phyloP scores from a whole-genome alignment of 2,329 filamentous ascomycete genomes.

The Akanthomyces muscarius region DNA sequence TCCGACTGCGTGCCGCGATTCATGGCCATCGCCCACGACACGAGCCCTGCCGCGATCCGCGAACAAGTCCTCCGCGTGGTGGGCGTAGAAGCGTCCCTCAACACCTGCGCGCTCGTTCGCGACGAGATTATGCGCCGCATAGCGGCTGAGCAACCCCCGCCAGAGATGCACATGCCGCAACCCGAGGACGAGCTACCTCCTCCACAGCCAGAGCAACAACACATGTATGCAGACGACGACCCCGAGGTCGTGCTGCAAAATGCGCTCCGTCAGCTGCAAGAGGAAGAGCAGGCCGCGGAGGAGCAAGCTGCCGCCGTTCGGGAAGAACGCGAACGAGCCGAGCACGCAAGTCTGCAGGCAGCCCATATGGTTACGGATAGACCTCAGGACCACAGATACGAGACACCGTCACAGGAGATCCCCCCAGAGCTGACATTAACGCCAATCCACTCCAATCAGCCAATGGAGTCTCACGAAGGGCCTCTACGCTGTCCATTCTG shows the following conservation, averaged over 20 bases:
- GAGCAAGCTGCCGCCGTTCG: conserved; percentile 52
- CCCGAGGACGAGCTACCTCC: conserved; percentile 20
- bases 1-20: conserved; percentile 57
- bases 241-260: conserved; percentile 57
- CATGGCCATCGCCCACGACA: conserved; percentile 55
- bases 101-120: conserved; percentile 53
- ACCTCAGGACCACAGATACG: conserved; percentile 32
- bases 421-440: conserved; percentile 47
- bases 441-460: conserved; percentile 49
- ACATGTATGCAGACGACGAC: conserved; percentile 48
- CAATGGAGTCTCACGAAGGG: conserved; percentile 43
- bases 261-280: conserved; percentile 54
- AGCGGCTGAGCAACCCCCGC: neutral
- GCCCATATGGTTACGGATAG: conserved; percentile 32
- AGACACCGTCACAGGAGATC: conserved; percentile 34
- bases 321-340: conserved; percentile 48
- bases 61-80: conserved; percentile 54
- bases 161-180: neutral
- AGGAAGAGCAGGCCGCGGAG: conserved; percentile 56
- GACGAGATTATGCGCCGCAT: conserved; percentile 51
- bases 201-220: conserved; percentile 24
- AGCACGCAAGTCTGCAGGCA: conserved; percentile 32
- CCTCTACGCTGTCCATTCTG: conserved; percentile 58
- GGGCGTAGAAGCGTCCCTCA: conserved; percentile 51
- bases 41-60: conserved; percentile 55